Evolutionary conservation across 129 eudicot genomes (phyloP), one percentile per base, ranked within the genome.

Genomic region (Tanacetum coccineum): DNA sequence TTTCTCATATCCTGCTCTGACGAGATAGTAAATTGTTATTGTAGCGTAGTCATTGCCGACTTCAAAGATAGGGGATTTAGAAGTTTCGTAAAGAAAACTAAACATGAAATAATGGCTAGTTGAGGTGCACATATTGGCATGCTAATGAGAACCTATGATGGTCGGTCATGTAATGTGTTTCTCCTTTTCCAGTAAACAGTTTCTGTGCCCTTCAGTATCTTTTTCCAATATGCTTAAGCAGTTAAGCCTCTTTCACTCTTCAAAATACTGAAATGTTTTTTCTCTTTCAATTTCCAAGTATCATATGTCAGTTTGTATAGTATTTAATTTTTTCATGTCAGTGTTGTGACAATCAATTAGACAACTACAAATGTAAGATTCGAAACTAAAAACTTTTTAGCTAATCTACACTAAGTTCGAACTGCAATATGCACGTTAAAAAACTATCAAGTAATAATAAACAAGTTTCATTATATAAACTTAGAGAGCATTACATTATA

Each of bases 91-190:
- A 59, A 36, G 42, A 36, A 36, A 36, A 36, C 42, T 36, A 60
- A 28, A 48, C 40, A 20, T 69, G 39, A 17, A 44, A 45, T 15
- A 70, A n/a, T 46, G 32, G 59, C 25, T 66, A 66, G 70, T 47
- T 69, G 64, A 19, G 42, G 45, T 45, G 66, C 56, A 70, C 28
- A 45, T n/a, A 59, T 44, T 57, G 74, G 74, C 74, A 70, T 70
- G 74, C 74, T 56, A 56, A 44, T 9, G 21, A 56, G 55, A 56
- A 42, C n/a, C n/a, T 30, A 69, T 69, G 64, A 69, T 69, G 56
- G 52, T 69, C 51, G 49, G 72, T 68, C 44, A 70, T 67, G 60
- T 51, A 51, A 26, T 58, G 49, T 44, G 55, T 57, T 60, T 70
- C 74, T 22, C 66, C 65, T 70, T 70, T 70, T 57, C 19, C 66